Base-by-base conservation (phyloP, 495 filamentous ascomycete species). In the Rostrohypoxylon terebratum region DNA sequence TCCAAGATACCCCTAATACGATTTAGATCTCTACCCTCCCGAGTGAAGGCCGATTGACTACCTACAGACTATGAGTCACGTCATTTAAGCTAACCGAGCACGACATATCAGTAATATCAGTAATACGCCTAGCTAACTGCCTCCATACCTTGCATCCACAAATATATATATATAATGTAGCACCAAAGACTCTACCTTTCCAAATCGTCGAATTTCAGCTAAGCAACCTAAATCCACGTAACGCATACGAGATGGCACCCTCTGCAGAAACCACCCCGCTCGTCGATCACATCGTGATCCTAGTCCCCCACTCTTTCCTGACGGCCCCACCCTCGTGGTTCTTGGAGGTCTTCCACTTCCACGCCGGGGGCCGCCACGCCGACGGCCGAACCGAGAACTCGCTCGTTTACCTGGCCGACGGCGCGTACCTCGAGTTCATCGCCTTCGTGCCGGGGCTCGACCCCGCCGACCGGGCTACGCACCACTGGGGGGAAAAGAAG, bases 401-500 rank as follows among this genome's bases (percentile, higher is more conserved):
- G 31, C 84, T 90, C 38, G 83, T 87, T 59, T 67, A 86, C 33
- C 86, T 90, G 72, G 33, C 74, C 33, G 87, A 89, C 73, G 87
- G 88, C 55, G 81, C 80, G 31, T 90, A 90, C 79, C 73, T 90
- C 63, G 88, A 90, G 74, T 80, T 89, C 9, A 87, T 89, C 71
- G 84, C 84, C 60, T 90, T 90, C 78, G 81, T 88, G 34, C 73
- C 84, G 36, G 84, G 84, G 57, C 13, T 63, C 13, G 75, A 81
- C 54, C 80, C 82, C 0, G 73, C 66, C 4, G 68, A 73, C 16
- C 81, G 84, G 23, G 72, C 69, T 11, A 76, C 77, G 4, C 86
- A 88, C 66, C 83, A 82, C 47, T 90, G 87, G 87, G 86, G 84
- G 3, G 36, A 67, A 8, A 81, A 83, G 59, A 51, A 69, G n/a